phyloP scores from a whole-genome alignment of 2,329 filamentous ascomycete species.

The Sporothrix humicola region DNA sequence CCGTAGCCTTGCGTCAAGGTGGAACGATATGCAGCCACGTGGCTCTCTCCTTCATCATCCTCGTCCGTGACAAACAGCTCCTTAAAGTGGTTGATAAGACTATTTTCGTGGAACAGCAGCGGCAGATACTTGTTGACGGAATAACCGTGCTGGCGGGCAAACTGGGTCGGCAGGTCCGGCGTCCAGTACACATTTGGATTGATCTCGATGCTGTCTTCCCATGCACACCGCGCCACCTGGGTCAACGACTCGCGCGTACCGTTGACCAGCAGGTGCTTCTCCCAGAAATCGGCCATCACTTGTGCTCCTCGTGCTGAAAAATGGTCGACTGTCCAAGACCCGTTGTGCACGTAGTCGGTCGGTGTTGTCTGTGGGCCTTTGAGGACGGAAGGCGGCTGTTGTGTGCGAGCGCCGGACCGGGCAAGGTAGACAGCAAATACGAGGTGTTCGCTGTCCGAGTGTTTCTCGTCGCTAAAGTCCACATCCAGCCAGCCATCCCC shows the following conservation, averaged over 20 bases:
- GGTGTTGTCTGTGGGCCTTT: neutral
- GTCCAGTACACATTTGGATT: constrained; percentile 16
- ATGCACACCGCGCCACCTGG: neutral
- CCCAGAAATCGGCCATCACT: constrained; percentile 16
- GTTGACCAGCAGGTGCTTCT: constrained; percentile 8
- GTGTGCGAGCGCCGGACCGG: constrained; percentile 5
- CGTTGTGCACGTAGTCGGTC: constrained; percentile 18
- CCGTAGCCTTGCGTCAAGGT: neutral
- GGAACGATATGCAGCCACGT: neutral
- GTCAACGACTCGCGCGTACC: neutral
- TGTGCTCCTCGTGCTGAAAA: constrained; percentile 18
- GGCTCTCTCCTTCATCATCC: neutral
- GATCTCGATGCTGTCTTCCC: constrained; percentile 27
- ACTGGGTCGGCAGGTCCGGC: neutral
- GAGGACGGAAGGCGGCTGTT: neutral
- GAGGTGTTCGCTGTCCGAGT: neutral
- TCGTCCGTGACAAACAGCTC: constrained; percentile 11
- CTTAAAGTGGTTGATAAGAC: neutral
- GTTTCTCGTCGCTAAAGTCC: neutral
- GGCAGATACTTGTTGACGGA: neutral
- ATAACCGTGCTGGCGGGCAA: neutral
- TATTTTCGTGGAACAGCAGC: constrained; percentile 13
- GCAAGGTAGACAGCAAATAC: constrained; percentile 12
- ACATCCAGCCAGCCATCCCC: neutral
- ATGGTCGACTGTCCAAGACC: constrained; percentile 24